Evolutionary conservation across 306 rosid species (phyloP).

Genomic region (Cicer yamashitae): DNA sequence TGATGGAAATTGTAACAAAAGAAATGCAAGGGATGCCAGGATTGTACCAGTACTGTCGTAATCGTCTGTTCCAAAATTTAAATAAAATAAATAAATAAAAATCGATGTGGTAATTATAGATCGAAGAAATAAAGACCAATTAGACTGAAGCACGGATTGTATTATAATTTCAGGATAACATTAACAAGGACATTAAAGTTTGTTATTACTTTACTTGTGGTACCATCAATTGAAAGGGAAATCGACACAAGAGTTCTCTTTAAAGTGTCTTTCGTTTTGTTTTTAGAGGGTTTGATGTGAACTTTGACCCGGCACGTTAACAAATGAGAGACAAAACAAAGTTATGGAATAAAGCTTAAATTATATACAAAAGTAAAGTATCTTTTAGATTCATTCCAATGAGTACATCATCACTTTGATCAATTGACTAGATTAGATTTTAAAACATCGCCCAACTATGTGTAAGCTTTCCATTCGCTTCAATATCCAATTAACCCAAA

Average conservation of each 20-base stretch:
- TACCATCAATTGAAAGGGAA: slow-evolving; percentile 41
- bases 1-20: no score
- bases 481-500: slow-evolving; percentile 36
- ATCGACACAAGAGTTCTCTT: slow-evolving; percentile 25
- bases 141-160: not conserved
- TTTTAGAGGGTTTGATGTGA: slow-evolving; percentile 49
- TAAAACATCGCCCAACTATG: slow-evolving; percentile 23
- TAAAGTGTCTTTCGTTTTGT: slow-evolving; percentile 43
- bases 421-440: slow-evolving; percentile 14
- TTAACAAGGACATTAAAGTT: slow-evolving; percentile 9
- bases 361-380: slow-evolving; percentile 43
- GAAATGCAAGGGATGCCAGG: no score
- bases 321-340: slow-evolving; percentile 43
- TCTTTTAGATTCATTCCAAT: slow-evolving; percentile 49
- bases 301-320: slow-evolving; percentile 50
- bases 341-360: slow-evolving; percentile 31
- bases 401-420: slow-evolving; percentile 34
- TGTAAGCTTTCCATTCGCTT: slow-evolving; percentile 36
- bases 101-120: no score
- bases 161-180: slow-evolving; percentile 11
- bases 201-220: slow-evolving; percentile 35
- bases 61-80: no score
- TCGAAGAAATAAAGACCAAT: not conserved
- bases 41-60: no score
- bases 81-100: no score